These are phyloP conservation scores for Amaranthus hypochondriacus DNA, from an alignment of 148 eudicot species.

Conservation along the genomic window DNA sequence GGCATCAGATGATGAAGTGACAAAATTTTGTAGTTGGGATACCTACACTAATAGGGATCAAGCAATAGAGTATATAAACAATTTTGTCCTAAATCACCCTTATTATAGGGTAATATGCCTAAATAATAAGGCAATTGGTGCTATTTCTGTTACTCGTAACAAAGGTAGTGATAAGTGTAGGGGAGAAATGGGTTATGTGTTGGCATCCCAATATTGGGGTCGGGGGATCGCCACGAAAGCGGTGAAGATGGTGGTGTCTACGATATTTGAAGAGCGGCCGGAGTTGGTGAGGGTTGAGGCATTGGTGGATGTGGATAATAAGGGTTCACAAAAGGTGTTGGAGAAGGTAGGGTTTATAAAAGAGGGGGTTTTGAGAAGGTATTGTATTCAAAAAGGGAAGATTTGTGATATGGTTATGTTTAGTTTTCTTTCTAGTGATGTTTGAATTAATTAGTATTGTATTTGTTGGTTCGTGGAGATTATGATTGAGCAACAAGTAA, in stretches of 20 bases:
- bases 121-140: conserved; percentile 34
- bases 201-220: conserved; percentile 43
- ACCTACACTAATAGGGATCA: conserved; percentile 24
- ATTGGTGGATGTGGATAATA: conserved; percentile 40
- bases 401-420: conserved; percentile 36
- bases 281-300: conserved; percentile 48
- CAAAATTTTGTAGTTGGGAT: conserved; percentile 18
- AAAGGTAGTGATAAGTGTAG: conserved; percentile 31
- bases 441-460: too few species aligned
- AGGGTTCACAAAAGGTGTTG: conserved; percentile 52
- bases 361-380: conserved; percentile 50
- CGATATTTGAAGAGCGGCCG: conserved; percentile 37
- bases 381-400: conserved; percentile 30
- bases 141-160: conserved; percentile 24
- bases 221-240: conserved; percentile 45
- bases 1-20: conserved; percentile 25
- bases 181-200: conserved; percentile 39
- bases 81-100: conserved; percentile 34
- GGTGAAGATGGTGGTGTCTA: conserved; percentile 35
- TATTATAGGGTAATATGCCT: conserved; percentile 44
- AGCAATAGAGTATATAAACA: conserved; percentile 32
- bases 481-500: too few species aligned
- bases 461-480: too few species aligned
- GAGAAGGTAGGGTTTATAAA: conserved; percentile 50
- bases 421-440: conserved; percentile 40